Base-by-base conservation (phyloP, 306 rosid genomes). In the Heteromeles arbutifolia region DNA sequence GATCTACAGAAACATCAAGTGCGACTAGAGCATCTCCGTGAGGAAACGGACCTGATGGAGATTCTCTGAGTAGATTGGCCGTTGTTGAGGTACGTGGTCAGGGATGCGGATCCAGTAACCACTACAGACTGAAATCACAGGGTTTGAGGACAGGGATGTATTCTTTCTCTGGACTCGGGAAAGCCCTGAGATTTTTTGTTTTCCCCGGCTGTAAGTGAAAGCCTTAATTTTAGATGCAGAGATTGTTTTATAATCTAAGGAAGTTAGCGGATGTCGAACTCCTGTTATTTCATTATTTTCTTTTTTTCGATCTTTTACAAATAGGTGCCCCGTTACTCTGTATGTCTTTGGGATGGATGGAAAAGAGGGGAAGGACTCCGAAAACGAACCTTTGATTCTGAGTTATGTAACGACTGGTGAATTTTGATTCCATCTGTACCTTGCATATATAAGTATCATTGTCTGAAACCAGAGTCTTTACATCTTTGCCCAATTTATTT, bases 1-100 rank as follows among this genome's bases (percentile, higher is more conserved):
- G 91, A 94, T 94, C 89, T 94, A 94, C 89, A 89, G 97, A 83
- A 94, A 94, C 88, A 94, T 94, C 88, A 94, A 94, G 85, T 94
- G 98, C 41, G 99, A 96, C 86, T 96, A 90, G 86, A 86, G 82
- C 66, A 67, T 78, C 72, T 76, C 56, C 4, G 72, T 31, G 68
- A 53, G 82, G 74, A 79, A 52, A 58, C 54, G 79, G 83, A 82
- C 84, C 88, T 64, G 84, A 82, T 56, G 62, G 83, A 83, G 82
- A 84, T 84, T 93, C 82, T 82, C 65, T 26, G 66, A 48, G 64
- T 72, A 29, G 76, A 69, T 77, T 65, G 77, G 78, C 77, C 74
- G 44, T 64, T 70, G 69, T 84, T 86, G 88, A 83, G 89, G 64
- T 81, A 70, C 78, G 78, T 68, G 91, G 84, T 83, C 65, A 73